Evolutionary conservation across 2,329 filamentous ascomycete genomes (phyloP).

Genomic region (Zasmidium citrigriseum): DNA sequence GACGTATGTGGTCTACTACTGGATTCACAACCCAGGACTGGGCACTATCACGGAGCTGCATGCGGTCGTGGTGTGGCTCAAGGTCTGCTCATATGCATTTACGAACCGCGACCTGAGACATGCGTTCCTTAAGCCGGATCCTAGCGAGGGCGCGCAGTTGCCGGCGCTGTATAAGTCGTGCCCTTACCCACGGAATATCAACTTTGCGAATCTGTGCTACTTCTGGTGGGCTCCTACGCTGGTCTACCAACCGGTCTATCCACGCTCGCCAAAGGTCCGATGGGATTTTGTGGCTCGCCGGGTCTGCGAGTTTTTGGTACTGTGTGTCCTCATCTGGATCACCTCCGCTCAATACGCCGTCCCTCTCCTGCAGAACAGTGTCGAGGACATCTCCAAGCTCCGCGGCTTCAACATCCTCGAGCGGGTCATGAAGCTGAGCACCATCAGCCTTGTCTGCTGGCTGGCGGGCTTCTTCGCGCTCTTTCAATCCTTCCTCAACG

Average conservation of each 20-base stretch:
- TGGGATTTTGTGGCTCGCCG: conserved; percentile 89
- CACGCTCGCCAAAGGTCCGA: conserved; percentile 75
- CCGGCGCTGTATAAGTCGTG: conserved; percentile 81
- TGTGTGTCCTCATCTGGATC: conserved; percentile 85
- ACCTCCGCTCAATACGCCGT: conserved; percentile 91
- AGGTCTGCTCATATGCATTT: conserved; percentile 92
- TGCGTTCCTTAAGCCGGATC: conserved; percentile 71
- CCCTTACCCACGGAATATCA: conserved; percentile 90
- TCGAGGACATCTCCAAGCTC: conserved; percentile 80
- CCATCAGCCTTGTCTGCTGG: conserved; percentile 95
- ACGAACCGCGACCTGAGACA: conserved; percentile 95
- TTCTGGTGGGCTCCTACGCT: conserved; percentile 98
- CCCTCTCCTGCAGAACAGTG: conserved; percentile 83
- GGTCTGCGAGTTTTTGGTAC: conserved; percentile 71
- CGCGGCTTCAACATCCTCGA: conserved; percentile 82
- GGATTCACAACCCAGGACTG: conserved; percentile 90
- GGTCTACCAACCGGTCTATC: conserved; percentile 96
- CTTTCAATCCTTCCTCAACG: conserved; percentile 91
- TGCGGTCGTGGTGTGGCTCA: conserved; percentile 93
- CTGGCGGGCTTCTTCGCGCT: conserved; percentile 95
- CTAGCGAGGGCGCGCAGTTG: conserved; percentile 68
- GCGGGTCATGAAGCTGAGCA: conserved; percentile 89
- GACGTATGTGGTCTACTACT: conserved; percentile 83
- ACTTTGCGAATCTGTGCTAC: conserved; percentile 81
- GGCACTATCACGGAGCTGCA: conserved; percentile 89